Evolutionary conservation across 2,329 filamentous ascomycete genomes (phyloP), one percentile per base, ranked within the genome.

Genomic region (Penicillium sp.): DNA sequence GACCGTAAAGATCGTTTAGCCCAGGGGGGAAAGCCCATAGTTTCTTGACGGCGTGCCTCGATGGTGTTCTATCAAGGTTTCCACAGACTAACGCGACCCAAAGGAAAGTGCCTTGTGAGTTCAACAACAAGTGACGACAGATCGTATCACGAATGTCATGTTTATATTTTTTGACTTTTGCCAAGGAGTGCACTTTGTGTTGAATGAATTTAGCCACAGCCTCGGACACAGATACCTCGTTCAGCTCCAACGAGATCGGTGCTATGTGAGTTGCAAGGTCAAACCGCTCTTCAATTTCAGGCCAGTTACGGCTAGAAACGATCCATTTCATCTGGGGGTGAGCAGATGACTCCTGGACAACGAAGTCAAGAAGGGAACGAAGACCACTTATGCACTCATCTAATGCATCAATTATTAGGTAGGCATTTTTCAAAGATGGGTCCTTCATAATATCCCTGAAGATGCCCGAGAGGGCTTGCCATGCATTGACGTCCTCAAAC

Each of bases 391-490:
- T 59, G 61, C 79, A 82, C 65, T 84, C 80, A 58, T 84, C 80
- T 0, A 84, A 76, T 1, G 80, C 81, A 67, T 84, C 80, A 46
- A 84, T 67, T 14, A 83, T 60, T 4, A 84, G 55, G 60, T 73
- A 73, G 0, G 69, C 71, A 0, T 13, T 61, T 0, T 67, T 14
- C 2, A 78, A 55, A 6, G 13, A 67, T 2, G 62, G 57, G 46
- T 82, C 77, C 14, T 71, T 16, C 1, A 84, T 58, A 11, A 84
- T 79, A 4, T 65, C 62, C 0, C 14, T 61, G 7, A 26, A 5
- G 8, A 26, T 26, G 3, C 19, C 13, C 6, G 4, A 16, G 0
- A 46, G 11, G 11, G 43, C 43, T 4, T 30, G 1, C 43, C 25
- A 46, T 0, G 25, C 13, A 46, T 46, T 46, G 3, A 4, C 4